phyloP scores from a whole-genome alignment of 768 basidiomycete genomes.

The Ramaria sp. region DNA sequence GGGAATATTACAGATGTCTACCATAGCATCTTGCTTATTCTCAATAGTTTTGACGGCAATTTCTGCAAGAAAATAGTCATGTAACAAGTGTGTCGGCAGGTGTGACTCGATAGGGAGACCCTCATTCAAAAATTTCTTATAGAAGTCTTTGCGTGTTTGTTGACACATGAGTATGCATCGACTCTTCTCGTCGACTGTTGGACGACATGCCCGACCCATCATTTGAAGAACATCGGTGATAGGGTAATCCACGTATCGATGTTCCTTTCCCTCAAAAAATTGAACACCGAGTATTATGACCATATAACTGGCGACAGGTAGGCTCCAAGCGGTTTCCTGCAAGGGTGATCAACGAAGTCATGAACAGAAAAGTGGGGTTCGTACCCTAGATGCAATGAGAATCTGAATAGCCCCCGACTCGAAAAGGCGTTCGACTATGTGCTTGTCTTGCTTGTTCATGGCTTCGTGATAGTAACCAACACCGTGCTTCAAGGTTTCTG shows the following conservation, averaged over 20 bases:
- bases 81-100: constrained; percentile 77
- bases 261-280: constrained; percentile 92
- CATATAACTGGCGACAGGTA: constrained; percentile 93
- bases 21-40: constrained; percentile 97
- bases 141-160: constrained; percentile 96
- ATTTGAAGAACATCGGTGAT: constrained; percentile 98
- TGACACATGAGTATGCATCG: constrained; percentile 97
- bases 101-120: constrained; percentile 98
- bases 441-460: constrained; percentile 82
- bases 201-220: constrained; percentile 98
- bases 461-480: constrained; percentile 96
- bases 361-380: constrained; percentile 11
- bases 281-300: constrained; percentile 99
- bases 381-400: constrained; percentile 84
- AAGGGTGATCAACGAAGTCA: not conserved
- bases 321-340: constrained; percentile 92
- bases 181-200: constrained; percentile 76
- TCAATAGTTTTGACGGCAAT: constrained; percentile 98
- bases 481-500: constrained; percentile 77
- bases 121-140: constrained; percentile 95
- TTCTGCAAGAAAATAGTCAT: constrained; percentile 97
- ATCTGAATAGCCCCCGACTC: constrained; percentile 92
- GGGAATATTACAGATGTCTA: constrained; percentile 17
- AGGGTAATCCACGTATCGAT: constrained; percentile 95
- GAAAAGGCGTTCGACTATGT: constrained; percentile 87